Base-by-base conservation (phyloP, 2,329 filamentous ascomycete genomes). In the Fusarium succisae region DNA sequence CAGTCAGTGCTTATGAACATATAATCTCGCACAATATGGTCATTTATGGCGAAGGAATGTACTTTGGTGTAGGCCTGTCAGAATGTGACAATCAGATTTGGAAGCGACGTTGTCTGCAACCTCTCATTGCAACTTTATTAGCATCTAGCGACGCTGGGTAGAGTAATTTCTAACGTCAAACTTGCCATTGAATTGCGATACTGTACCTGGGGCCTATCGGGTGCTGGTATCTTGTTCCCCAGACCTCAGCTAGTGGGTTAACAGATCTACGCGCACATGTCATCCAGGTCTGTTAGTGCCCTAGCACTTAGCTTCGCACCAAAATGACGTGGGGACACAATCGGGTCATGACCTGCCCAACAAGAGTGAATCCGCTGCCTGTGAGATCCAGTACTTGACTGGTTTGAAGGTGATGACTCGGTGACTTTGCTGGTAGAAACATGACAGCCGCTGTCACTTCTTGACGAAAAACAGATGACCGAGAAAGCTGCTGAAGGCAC, bases 211-310 rank as follows among this genome's bases (percentile, higher is more conserved):
- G 38, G 2, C 10, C 14, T 12, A 17, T 22, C 7, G 3, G 24
- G 10, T 38, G 13, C 10, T 18, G 24, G 7, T 13, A 8, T 37
- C 30, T 22, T 37, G 14, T 26, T 37, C 7, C 4, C 14, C 10
- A 13, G 6, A n/a, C 1, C 11, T 8, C 0, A 5, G 14, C 24
- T 54, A 54, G 24, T 13, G 20, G 2, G 3, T 26, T 54, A 39
- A n/a, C 24, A 22, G 8, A 18, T 26, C 1, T 18, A 8, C 18
- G 3, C 3, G 2, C 0, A n/a, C 4, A 4, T 28, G 2, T 4
- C 18, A 3, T 1, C 24, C 5, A 7, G 4, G 3, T 3, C 3
- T 28, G 35, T 39, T 54, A 39, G 35, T 22, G 24, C 35, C 5
- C 14, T 28, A 39, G 10, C 50, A 22, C 20, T 38, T 12, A 2